Percentiles rank a stretch among this genome's conserved stretches.
phyloP scores from a whole-genome alignment of 2,329 filamentous ascomycete species.

The Microascus cirrosus region DNA sequence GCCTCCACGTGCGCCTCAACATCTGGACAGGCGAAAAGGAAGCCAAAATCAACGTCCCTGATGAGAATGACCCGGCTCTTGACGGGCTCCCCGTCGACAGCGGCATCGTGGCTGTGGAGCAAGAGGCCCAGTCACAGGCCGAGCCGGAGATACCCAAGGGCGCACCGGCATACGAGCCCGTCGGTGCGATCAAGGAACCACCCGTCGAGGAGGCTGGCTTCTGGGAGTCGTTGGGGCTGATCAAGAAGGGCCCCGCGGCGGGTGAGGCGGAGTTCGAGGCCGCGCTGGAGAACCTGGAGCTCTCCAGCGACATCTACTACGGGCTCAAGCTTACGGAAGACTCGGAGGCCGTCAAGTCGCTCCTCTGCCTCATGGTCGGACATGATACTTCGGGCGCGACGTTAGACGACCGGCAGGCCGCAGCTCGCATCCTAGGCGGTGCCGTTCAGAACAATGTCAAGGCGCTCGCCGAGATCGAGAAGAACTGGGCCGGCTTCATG shows the following conservation, averaged over 20 bases:
- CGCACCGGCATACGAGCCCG: conserved; percentile 42
- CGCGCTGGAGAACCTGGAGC: conserved; percentile 46
- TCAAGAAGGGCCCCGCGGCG: conserved; percentile 30
- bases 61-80: conserved; percentile 33
- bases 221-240: conserved; percentile 31
- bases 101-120: conserved; percentile 43
- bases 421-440: conserved; percentile 45
- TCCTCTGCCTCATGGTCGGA: conserved; percentile 43
- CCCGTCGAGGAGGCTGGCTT: conserved; percentile 21
- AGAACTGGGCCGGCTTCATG: conserved; percentile 32
- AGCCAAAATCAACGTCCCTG: conserved; percentile 53
- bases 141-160: conserved; percentile 28
- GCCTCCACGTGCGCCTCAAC: conserved; percentile 56
- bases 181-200: conserved; percentile 5
- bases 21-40: conserved; percentile 52
- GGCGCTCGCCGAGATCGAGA: conserved; percentile 40
- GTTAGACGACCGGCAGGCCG: conserved; percentile 36
- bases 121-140: conserved; percentile 20
- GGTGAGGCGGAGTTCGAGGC: conserved; percentile 27
- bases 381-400: conserved; percentile 14
- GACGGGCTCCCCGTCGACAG: conserved; percentile 41
- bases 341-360: conserved; percentile 35
- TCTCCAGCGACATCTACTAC: conserved; percentile 61
- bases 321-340: conserved; percentile 52
- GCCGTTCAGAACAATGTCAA: conserved; percentile 55